These are phyloP conservation scores for Mycena metata DNA, from an alignment of 768 basidiomycete species.

Conservation along the genomic window DNA sequence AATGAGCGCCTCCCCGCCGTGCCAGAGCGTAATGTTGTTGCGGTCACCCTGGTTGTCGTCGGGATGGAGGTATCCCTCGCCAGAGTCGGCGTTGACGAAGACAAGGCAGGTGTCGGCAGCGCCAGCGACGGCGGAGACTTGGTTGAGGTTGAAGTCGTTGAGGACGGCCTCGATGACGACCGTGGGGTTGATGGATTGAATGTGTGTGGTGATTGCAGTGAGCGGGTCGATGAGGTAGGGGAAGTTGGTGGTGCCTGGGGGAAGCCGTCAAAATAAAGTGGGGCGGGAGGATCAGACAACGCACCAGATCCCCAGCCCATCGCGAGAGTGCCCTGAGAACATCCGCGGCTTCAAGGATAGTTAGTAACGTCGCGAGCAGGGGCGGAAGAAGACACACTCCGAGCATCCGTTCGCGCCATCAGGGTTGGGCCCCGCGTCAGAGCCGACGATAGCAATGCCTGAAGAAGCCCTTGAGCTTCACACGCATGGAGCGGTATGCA, in stretches of 20 bases:
- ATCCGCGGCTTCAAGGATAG: conserved; percentile 40
- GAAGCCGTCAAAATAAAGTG: neutral
- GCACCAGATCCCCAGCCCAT: conserved; percentile 49
- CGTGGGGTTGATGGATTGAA: conserved; percentile 44
- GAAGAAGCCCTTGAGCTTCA: neutral
- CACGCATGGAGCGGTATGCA: neutral
- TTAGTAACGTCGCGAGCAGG: too few species aligned
- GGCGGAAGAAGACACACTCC: conserved; percentile 37
- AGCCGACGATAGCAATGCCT: conserved; percentile 53
- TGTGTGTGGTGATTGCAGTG: conserved; percentile 40
- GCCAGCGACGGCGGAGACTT: conserved; percentile 40
- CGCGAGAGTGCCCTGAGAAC: conserved; percentile 57
- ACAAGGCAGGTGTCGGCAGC: conserved; percentile 50
- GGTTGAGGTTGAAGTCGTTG: conserved; percentile 46
- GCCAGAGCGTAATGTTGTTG: conserved; percentile 57
- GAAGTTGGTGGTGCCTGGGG: conserved; percentile 51
- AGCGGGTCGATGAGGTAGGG: conserved; percentile 48
- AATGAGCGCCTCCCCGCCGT: conserved; percentile 57
- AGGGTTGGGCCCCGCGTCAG: conserved; percentile 52
- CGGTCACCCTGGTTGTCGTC: conserved; percentile 46
- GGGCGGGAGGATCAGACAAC: too few species aligned
- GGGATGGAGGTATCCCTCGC: conserved; percentile 60
- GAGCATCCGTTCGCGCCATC: conserved; percentile 49
- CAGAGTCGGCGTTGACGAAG: conserved; percentile 50
- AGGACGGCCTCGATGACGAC: conserved; percentile 40